Conservation (phyloP, 176 grass and related monocot species). For the Coix lacrymajobi region DNA sequence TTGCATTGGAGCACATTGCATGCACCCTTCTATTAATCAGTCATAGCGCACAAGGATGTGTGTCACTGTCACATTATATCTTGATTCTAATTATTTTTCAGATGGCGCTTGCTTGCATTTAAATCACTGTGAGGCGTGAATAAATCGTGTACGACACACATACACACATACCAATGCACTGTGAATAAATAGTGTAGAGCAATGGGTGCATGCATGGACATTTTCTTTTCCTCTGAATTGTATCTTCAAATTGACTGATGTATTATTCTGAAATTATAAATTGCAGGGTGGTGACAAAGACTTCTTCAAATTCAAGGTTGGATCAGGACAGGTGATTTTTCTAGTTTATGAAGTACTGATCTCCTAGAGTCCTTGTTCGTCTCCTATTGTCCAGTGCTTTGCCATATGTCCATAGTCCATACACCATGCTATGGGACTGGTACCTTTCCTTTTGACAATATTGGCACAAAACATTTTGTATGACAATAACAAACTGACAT, state of each 20-base stretch:
- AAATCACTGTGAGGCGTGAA: background rate
- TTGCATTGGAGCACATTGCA: background rate
- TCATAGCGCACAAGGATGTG: background rate
- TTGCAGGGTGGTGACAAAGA: constrained; percentile 93
- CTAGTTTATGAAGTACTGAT: background rate
- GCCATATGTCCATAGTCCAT: background rate
- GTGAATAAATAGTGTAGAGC: background rate
- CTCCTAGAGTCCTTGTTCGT: background rate
- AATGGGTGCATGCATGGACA: background rate
- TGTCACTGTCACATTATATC: background rate
- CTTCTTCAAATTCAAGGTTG: constrained; percentile 90
- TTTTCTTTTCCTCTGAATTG: background rate
- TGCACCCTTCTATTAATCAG: background rate
- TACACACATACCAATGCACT: background rate
- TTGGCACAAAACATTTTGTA: background rate
- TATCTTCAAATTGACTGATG: background rate
- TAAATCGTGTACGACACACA: background rate
- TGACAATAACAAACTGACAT: background rate
- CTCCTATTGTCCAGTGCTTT: background rate
- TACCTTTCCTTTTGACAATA: background rate
- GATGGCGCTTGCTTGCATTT: background rate
- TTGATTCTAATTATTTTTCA: background rate
- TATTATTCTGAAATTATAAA: constrained; percentile 13
- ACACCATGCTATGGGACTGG: background rate
- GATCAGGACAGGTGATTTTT: constrained; percentile 74